Evolutionary conservation across 805 yeast species (phyloP).

Genomic region (Suhomyces sp.): DNA sequence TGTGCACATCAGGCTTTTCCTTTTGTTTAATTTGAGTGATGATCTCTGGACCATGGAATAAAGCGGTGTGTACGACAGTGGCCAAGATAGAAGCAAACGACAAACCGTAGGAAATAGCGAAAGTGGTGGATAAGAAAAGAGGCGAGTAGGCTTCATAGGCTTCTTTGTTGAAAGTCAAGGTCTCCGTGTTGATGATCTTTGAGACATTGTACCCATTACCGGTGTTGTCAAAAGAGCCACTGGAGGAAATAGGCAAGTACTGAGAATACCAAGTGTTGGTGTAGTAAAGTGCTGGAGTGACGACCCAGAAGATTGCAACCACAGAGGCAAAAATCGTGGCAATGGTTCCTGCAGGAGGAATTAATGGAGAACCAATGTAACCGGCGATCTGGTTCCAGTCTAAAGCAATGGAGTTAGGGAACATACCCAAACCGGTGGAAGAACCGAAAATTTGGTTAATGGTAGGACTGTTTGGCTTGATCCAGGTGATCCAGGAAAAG

Average conservation of each 20-base stretch:
- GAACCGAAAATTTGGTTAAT: slow-evolving; percentile 67
- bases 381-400: slow-evolving; percentile 66
- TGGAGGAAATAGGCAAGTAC: slow-evolving; percentile 55
- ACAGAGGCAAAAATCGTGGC: slow-evolving; percentile 39
- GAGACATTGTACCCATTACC: slow-evolving; percentile 50
- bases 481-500: slow-evolving; percentile 69
- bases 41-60: slow-evolving; percentile 58
- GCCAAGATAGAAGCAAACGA: slow-evolving; percentile 61
- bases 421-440: slow-evolving; percentile 56
- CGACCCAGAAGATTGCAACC: slow-evolving; percentile 45
- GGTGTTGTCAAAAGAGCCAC: slow-evolving; percentile 49
- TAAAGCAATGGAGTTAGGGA: slow-evolving; percentile 55
- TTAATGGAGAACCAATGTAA: slow-evolving; percentile 59
- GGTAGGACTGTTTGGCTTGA: slow-evolving; percentile 54
- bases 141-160: slow-evolving; percentile 62
- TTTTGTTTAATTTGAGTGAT: slow-evolving; percentile 23
- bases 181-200: slow-evolving; percentile 41
- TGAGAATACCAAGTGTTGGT: slow-evolving; percentile 58
- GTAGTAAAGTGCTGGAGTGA: slow-evolving; percentile 52
- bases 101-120: slow-evolving; percentile 57
- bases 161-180: slow-evolving; percentile 41
- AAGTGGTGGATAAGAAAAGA: slow-evolving; percentile 56
- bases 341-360: slow-evolving; percentile 58
- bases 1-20: slow-evolving; percentile 44
- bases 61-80: slow-evolving; percentile 53